Percentiles rank a stretch among this genome's conserved stretches.
Evolutionary conservation across 2,329 filamentous ascomycete species (phyloP).

Genomic region (Onygenales sp.): DNA sequence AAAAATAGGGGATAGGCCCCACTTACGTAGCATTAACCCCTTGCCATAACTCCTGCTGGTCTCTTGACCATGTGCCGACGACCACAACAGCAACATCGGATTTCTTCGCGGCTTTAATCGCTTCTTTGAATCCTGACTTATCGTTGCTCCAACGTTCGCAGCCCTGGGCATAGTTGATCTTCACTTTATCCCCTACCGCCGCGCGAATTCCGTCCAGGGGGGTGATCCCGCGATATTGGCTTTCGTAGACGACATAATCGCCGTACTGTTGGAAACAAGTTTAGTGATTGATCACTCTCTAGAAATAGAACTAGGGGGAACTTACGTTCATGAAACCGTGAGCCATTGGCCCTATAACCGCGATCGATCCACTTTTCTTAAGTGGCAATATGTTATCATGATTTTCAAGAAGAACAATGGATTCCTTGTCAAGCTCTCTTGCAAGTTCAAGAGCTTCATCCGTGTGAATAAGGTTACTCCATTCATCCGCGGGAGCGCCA

Average conservation of each 20-base stretch:
- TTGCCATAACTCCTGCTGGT: constrained; percentile 61
- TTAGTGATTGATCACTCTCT: background rate
- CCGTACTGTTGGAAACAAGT: constrained; percentile 45
- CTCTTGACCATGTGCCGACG: constrained; percentile 66
- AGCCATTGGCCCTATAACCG: constrained; percentile 68
- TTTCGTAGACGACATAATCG: constrained; percentile 60
- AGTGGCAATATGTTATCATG: constrained; percentile 45
- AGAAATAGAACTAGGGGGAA: constrained; percentile 16
- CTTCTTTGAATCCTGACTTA: constrained; percentile 57
- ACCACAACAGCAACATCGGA: constrained; percentile 65
- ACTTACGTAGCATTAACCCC: constrained; percentile 55
- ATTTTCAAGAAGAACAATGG: constrained; percentile 53
- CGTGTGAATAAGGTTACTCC: constrained; percentile 53
- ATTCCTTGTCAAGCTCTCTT: constrained; percentile 54
- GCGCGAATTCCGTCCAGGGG: constrained; percentile 60
- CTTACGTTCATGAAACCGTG: constrained; percentile 59
- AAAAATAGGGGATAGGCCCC: background rate
- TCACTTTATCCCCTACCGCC: constrained; percentile 46
- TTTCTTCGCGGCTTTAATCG: constrained; percentile 53
- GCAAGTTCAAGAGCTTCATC: constrained; percentile 49
- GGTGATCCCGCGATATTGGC: constrained; percentile 56
- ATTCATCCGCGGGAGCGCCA: constrained; percentile 47
- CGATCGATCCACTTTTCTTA: constrained; percentile 56
- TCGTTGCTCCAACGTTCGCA: constrained; percentile 65
- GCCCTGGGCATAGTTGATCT: constrained; percentile 57